These are phyloP conservation scores for Cornus kousa DNA, from an alignment of 148 eudicot genomes.

Conservation along the genomic window DNA sequence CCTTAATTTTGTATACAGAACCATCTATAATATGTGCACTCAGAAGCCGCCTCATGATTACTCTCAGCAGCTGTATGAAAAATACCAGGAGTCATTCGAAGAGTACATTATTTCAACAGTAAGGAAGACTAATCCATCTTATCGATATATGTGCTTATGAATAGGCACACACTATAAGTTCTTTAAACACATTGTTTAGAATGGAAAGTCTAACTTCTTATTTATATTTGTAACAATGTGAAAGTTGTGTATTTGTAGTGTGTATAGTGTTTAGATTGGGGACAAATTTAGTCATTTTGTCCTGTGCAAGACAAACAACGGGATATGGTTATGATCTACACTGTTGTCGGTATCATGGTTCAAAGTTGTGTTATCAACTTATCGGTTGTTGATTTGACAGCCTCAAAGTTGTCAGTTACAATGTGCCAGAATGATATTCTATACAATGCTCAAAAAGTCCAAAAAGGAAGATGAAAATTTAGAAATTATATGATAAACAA, in stretches of 20 bases:
- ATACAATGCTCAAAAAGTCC: too few species aligned
- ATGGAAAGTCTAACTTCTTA: neutral
- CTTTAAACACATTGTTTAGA: too few species aligned
- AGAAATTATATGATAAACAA: too few species aligned
- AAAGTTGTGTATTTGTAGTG: neutral
- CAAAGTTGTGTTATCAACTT: too few species aligned
- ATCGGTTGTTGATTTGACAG: too few species aligned
- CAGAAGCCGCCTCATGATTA: slow-evolving; percentile 44
- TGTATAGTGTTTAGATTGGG: neutral
- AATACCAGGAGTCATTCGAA: slow-evolving; percentile 35
- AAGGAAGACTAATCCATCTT: neutral
- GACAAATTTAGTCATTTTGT: neutral
- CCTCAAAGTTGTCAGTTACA: too few species aligned
- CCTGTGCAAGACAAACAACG: too few species aligned
- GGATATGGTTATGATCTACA: neutral
- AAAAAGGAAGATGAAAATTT: too few species aligned
- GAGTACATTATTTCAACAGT: slow-evolving; percentile 38
- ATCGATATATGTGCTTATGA: neutral
- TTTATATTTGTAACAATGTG: neutral
- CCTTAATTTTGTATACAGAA: slow-evolving; percentile 23
- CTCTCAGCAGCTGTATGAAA: slow-evolving; percentile 44
- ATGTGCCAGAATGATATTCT: too few species aligned
- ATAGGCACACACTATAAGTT: neutral
- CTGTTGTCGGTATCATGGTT: too few species aligned
- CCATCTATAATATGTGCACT: slow-evolving; percentile 48